A percentile compares a stretch with the other conserved stretches of the same genome.
Conservation (phyloP, 1,284 basidiomycete genomes). For the Trichosporon inkin region DNA sequence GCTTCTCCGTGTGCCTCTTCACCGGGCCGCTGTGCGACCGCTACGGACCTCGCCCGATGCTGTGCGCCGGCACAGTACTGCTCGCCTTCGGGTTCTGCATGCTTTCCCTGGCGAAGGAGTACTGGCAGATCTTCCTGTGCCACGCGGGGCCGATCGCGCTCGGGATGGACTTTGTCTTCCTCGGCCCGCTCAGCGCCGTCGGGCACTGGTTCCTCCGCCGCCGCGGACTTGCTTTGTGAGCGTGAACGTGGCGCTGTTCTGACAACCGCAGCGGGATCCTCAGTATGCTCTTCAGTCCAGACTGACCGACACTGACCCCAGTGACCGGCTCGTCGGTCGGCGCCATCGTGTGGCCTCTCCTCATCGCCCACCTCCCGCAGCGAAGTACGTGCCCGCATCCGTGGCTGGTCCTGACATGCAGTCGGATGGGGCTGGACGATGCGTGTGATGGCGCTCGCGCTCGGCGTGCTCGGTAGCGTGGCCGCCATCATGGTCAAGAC, state of each 20-base stretch:
- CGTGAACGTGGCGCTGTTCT: neutral
- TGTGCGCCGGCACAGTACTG: slow-evolving; percentile 28
- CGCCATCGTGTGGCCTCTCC: slow-evolving; percentile 40
- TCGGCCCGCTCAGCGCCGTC: slow-evolving; percentile 40
- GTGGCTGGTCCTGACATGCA: too few relatives aligned
- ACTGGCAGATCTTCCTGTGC: slow-evolving; percentile 7
- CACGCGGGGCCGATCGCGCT: slow-evolving; percentile 33
- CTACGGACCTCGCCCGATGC: slow-evolving; percentile 35
- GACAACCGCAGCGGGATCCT: slow-evolving; percentile 26
- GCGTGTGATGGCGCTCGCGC: slow-evolving; percentile 38
- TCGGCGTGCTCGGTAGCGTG: slow-evolving; percentile 24
- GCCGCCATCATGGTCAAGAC: slow-evolving; percentile 35
- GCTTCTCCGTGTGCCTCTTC: slow-evolving; percentile 34
- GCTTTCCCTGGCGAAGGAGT: slow-evolving; percentile 23
- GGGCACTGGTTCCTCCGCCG: slow-evolving; percentile 42
- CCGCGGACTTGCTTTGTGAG: slow-evolving; percentile 40
- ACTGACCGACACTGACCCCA: too few relatives aligned
- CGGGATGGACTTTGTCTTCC: slow-evolving; percentile 41
- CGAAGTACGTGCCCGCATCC: neutral
- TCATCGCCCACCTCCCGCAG: slow-evolving; percentile 39
- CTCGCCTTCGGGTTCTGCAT: slow-evolving; percentile 32
- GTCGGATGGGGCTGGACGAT: slow-evolving; percentile 43
- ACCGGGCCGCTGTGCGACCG: slow-evolving; percentile 41
- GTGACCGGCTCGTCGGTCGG: slow-evolving; percentile 37
- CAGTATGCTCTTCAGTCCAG: neutral